Conservation (phyloP, 2,329 filamentous ascomycete species). For the Verticillium longisporum region DNA sequence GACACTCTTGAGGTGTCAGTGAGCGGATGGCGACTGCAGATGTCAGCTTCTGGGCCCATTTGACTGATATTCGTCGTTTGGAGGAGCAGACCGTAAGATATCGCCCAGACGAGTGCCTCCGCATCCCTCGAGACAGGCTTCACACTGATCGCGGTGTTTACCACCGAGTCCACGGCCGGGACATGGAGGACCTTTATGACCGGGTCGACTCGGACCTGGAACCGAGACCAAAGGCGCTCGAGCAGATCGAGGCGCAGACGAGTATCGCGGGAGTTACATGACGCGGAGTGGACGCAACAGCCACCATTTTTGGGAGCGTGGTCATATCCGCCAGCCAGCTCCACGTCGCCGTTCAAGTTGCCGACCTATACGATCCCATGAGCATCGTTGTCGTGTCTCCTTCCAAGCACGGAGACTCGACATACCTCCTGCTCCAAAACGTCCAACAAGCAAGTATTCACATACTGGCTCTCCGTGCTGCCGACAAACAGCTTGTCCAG, state of each 20-base stretch:
- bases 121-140: not conserved
- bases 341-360: not conserved
- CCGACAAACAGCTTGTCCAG: not conserved
- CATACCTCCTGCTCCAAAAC: not conserved
- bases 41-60: not conserved
- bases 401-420: too few species aligned
- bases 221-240: too few species aligned
- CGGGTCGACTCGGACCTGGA: not conserved
- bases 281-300: too few species aligned
- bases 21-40: not conserved
- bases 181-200: not conserved
- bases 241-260: too few species aligned
- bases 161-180: not conserved
- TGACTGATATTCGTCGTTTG: not conserved
- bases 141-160: not conserved
- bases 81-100: not conserved
- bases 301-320: not conserved
- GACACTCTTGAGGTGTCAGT: not conserved
- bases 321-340: not conserved
- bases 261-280: too few species aligned
- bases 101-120: not conserved
- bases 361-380: too few species aligned
- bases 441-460: slow-evolving; percentile 1
- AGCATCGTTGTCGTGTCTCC: too few species aligned
- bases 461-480: not conserved